Evolutionary conservation across 306 rosid species (phyloP).

Genomic region (Astragalus glycyphyllos): DNA sequence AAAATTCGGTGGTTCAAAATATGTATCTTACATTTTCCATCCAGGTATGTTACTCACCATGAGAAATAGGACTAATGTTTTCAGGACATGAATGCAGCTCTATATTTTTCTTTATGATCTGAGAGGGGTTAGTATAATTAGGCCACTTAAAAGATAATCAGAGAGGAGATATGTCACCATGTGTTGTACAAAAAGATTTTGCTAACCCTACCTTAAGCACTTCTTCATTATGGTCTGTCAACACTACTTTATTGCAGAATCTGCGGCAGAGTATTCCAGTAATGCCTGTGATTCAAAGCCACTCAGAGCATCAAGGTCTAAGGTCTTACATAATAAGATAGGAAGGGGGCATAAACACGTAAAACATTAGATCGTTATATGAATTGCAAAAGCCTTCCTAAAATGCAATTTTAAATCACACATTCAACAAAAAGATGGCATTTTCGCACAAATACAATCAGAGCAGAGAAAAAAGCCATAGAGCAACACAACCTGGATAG

Average conservation of each 20-base stretch:
- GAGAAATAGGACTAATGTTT: constrained; percentile 47
- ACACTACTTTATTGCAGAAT: constrained; percentile 76
- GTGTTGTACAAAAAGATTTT: constrained; percentile 39
- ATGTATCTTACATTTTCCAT: constrained; percentile 31
- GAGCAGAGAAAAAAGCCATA: not conserved
- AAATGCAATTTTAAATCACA: not conserved
- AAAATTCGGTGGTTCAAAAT: constrained; percentile 19
- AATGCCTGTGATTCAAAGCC: constrained; percentile 60
- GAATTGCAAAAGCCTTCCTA: not conserved
- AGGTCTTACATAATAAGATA: constrained; percentile 14
- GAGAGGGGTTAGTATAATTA: constrained; percentile 43
- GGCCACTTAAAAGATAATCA: constrained; percentile 39
- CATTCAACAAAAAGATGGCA: not conserved
- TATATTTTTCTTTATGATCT: constrained; percentile 86
- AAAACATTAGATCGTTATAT: constrained; percentile 5
- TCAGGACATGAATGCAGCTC: constrained; percentile 75
- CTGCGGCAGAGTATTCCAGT: constrained; percentile 87
- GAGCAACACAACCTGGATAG: not conserved
- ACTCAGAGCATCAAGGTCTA: constrained; percentile 26
- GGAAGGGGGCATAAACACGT: not conserved
- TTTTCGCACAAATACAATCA: not conserved
- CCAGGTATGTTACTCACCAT: constrained; percentile 60
- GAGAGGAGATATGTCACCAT: constrained; percentile 35
- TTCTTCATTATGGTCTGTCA: constrained; percentile 94
- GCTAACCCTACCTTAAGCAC: constrained; percentile 77